A percentile compares a stretch with the other conserved stretches of the same genome.
Evolutionary conservation across 306 rosid genomes (phyloP).

Genomic region (Psophocarpus tetragonolobus): DNA sequence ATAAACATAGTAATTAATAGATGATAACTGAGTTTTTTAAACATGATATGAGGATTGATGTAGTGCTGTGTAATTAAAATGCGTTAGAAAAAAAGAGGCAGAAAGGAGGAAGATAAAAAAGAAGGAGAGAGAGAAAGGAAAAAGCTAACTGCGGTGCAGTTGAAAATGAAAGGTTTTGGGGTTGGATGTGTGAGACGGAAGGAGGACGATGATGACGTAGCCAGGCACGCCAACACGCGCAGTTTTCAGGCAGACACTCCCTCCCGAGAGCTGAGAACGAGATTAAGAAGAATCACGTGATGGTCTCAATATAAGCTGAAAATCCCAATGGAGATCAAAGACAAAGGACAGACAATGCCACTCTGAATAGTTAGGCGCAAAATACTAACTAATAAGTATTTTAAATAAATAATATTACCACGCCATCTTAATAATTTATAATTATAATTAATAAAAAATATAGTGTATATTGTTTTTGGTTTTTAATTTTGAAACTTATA

Average conservation of each 20-base stretch:
- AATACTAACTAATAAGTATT: not conserved
- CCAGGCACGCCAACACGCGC: constrained; percentile 26
- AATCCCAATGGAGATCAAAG: not conserved
- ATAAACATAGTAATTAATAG: too few relatives aligned
- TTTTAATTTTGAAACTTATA: too few relatives aligned
- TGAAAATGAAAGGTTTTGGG: not conserved
- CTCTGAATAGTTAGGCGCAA: not conserved
- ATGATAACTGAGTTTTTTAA: too few relatives aligned
- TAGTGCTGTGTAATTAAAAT: too few relatives aligned
- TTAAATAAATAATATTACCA: too few relatives aligned
- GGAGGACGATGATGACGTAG: constrained; percentile 26
- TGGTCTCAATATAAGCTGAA: not conserved
- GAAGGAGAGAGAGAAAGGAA: not conserved
- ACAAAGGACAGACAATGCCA: not conserved
- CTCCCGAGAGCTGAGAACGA: not conserved
- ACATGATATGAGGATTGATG: too few relatives aligned
- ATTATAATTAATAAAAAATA: too few relatives aligned
- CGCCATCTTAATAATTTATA: too few relatives aligned
- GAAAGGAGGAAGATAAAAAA: not conserved
- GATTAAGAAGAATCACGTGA: not conserved
- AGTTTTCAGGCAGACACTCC: constrained; percentile 2
- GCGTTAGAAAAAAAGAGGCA: too few relatives aligned
- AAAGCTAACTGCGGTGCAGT: not conserved
- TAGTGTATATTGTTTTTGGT: too few relatives aligned
- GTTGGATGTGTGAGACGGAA: not conserved